These are phyloP conservation scores for Trichomonascaceae sp. DNA, from an alignment of 1,139 yeast species.

Conservation along the genomic window DNA sequence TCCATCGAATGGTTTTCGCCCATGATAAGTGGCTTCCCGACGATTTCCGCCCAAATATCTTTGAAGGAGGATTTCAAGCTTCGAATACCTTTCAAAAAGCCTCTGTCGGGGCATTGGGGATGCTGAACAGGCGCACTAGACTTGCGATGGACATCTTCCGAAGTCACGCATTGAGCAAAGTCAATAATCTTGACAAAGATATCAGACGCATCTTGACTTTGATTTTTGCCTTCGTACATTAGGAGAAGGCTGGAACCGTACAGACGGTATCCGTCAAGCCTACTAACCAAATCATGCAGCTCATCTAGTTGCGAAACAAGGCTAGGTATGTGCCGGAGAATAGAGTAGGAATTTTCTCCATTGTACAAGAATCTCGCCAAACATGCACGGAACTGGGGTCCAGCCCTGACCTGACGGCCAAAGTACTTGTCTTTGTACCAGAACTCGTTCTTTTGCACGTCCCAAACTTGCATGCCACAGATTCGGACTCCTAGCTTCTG, in stretches of 20 bases:
- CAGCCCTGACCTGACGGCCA: constrained; percentile 69
- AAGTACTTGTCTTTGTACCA: constrained; percentile 79
- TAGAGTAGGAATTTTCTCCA: constrained; percentile 45
- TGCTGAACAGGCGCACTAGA: constrained; percentile 58
- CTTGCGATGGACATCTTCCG: constrained; percentile 34
- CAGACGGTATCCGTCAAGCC: constrained; percentile 67
- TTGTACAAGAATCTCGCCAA: constrained; percentile 69
- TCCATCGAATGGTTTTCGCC: constrained; percentile 6
- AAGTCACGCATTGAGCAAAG: constrained; percentile 89
- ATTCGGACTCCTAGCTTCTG: constrained; percentile 76
- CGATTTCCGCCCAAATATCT: constrained; percentile 7
- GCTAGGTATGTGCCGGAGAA: constrained; percentile 55
- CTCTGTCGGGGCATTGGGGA: constrained; percentile 54
- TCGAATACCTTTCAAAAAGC: constrained; percentile 70
- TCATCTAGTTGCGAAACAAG: constrained; percentile 48
- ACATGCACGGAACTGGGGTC: constrained; percentile 63
- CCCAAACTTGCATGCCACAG: constrained; percentile 92
- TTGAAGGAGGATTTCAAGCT: constrained; percentile 51
- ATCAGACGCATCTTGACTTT: constrained; percentile 9
- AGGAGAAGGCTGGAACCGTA: constrained; percentile 83
- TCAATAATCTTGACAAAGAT: constrained; percentile 69
- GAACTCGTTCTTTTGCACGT: constrained; percentile 33
- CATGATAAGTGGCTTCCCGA: constrained; percentile 12
- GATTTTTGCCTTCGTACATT: constrained; percentile 60
- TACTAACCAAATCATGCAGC: constrained; percentile 39